These are phyloP conservation scores for Scytalidium sp. DNA, from an alignment of 2,329 filamentous ascomycete genomes.

Conservation along the genomic window DNA sequence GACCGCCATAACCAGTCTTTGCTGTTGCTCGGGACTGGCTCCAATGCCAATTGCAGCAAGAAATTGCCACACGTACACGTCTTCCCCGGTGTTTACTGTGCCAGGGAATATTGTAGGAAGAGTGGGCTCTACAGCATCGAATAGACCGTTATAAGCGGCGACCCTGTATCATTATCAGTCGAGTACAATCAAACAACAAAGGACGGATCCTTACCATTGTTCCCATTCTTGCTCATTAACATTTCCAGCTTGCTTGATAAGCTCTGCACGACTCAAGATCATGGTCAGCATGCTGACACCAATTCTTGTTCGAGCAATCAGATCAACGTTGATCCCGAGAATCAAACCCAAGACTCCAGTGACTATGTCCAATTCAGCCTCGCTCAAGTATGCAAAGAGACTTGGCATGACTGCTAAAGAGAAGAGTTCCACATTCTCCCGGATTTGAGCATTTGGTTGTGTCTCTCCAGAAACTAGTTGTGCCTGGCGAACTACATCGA, in stretches of 20 bases:
- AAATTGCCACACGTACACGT: conserved; percentile 98
- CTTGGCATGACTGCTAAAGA: conserved; percentile 84
- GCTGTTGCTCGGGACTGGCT: conserved; percentile 91
- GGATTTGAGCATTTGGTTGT: conserved; percentile 70
- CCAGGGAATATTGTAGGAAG: conserved; percentile 87
- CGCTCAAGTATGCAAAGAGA: conserved; percentile 84
- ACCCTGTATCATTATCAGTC: conserved; percentile 50
- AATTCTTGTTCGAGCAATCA: conserved; percentile 83
- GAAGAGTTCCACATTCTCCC: conserved; percentile 92
- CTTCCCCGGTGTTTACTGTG: conserved; percentile 84
- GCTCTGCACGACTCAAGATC: conserved; percentile 88
- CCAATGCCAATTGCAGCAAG: conserved; percentile 92
- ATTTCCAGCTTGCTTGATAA: conserved; percentile 78
- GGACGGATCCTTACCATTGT: conserved; percentile 62
- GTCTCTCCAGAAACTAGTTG: conserved; percentile 71
- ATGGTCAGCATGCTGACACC: conserved; percentile 90
- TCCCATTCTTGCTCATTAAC: conserved; percentile 72
- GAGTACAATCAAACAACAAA: background rate
- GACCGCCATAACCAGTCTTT: conserved; percentile 88
- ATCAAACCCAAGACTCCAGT: conserved; percentile 86
- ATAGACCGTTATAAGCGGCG: conserved; percentile 78
- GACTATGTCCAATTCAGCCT: conserved; percentile 87
- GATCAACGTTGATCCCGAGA: conserved; percentile 75
- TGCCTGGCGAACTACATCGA: conserved; percentile 84
- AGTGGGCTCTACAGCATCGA: conserved; percentile 80